Evolutionary conservation across 1,284 basidiomycete genomes (phyloP).

Genomic region (Pseudozyma tsukubaensis): DNA sequence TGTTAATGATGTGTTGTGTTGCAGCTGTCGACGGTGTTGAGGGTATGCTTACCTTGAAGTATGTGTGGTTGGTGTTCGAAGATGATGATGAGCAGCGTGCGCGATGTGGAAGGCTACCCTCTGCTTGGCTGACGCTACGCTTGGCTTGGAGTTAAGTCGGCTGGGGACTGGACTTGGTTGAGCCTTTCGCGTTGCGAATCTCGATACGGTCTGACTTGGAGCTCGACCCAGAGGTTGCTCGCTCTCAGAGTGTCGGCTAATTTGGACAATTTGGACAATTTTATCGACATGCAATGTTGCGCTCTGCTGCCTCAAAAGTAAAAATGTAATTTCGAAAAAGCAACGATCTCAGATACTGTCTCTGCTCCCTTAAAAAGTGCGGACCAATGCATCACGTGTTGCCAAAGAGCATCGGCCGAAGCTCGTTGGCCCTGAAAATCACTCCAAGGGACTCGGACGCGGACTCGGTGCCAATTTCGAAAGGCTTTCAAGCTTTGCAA

Average conservation of each 20-base stretch:
- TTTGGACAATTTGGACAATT: background rate
- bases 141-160: background rate
- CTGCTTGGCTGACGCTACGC: background rate
- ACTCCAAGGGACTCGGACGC: too few relatives aligned
- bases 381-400: conserved; percentile 9
- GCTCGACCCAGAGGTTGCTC: background rate
- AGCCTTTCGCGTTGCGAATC: conserved; percentile 1
- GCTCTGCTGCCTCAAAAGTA: conserved; percentile 14
- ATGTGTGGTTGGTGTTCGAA: conserved; percentile 46
- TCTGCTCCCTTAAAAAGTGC: conserved; percentile 6
- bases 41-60: conserved; percentile 47
- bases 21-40: conserved; percentile 13
- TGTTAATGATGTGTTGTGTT: conserved; percentile 1
- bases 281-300: conserved; percentile 1
- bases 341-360: background rate
- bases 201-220: background rate
- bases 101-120: conserved; percentile 23
- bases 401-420: background rate
- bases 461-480: too few relatives aligned
- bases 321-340: conserved; percentile 3
- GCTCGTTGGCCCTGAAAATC: background rate
- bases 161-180: background rate
- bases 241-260: background rate
- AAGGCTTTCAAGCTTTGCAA: background rate
- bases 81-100: conserved; percentile 28